Evolutionary conservation across 148 eudicot species (phyloP), one percentile per base, ranked within the genome.

Genomic region (Pouteria glomerata): DNA sequence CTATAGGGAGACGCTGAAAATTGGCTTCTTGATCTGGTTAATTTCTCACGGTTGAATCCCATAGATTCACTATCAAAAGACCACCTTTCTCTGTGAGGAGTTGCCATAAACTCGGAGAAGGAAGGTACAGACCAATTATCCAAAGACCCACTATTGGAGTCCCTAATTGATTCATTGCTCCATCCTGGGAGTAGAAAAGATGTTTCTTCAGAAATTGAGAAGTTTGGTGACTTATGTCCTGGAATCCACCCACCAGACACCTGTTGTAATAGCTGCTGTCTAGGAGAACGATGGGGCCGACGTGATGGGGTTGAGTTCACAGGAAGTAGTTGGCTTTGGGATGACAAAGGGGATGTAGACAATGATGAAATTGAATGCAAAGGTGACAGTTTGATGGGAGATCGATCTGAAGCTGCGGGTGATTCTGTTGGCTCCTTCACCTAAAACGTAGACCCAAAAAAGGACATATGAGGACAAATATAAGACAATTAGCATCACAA

Each of bases 1-100:
- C 77, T 56, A 4, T 83, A 82, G 6, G 72, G 74, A 13, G 87
- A 80, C 16, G 81, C 67, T 33, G 87, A 83, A 68, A 71, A 68
- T 15, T 21, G 75, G 59, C 81, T 81, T 48, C 77, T 76, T n/a
- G 85, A 71, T 71, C 79, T 55, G 68, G 69, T 69, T 35, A 78
- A 24, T 65, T 84, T 91, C 64, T 84, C 90, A 26, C 59, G 83
- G 66, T 70, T 42, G 60, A 84, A 74, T 66, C 86, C 80, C 57
- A 76, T 72, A 34, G 84, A 74, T 62, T 85, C 96, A 55, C 91
- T 92, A 73, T 84, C 96, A 61, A 92, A 86, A 50, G 97, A 92
- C 85, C 88, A 85, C 68, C 85, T 82, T 66, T 85, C 91, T 73
- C 86, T 77, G 39, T 80, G 90, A 37, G 89, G 83, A 45, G 85